Evolutionary conservation across 2,329 filamentous ascomycete species (phyloP), one percentile per base, ranked within the genome.

Genomic region (Sporothrix pallida): DNA sequence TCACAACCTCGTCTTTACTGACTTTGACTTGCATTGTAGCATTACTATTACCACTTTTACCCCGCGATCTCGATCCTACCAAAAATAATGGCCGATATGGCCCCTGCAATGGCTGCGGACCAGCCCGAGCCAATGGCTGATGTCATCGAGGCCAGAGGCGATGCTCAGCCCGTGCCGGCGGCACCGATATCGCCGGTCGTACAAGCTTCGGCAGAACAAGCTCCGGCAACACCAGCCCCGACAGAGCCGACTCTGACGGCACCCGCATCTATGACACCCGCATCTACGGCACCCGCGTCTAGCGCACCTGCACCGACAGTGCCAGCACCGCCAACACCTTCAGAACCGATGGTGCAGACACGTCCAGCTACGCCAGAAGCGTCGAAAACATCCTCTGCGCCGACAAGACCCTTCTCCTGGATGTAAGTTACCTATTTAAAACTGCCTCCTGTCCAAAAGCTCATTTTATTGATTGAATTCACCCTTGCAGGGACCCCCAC

Each of bases 401-500:
- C 31, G 31, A 37, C 31, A 37, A 37, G 31, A 37, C 31, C 54
- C 4, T 81, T 80, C 63, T 80, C 79, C 8, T 81, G 79, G 79
- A 78, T 81, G 79, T 80, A 75, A 5, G 56, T 44, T 31, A 8
- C 23, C 10, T 1, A 3, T 42, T n/a, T 7, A 37, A 37, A 37
- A 62, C 17, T 52, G 48, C 15, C n/a, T 52, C 15, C 31, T 37
- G 7, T 52, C 13, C 6, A 2, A 17, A 52, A 17, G 15, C 6
- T 17, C 48, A 52, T 5, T 15, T 17, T 15, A 37, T 37, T 63
- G 60, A 63, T n/a, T 63, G 37, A 63, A 31, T 44, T 17, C 20
- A 5, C 3, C 31, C 1, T 37, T 52, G 46, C 74, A 88, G 87
- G 1, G 81, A 88, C 65, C 86, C 87, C 0, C 88, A 90, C 76